phyloP scores from a whole-genome alignment of 805 yeast genomes.

The Candida manassasensis region DNA sequence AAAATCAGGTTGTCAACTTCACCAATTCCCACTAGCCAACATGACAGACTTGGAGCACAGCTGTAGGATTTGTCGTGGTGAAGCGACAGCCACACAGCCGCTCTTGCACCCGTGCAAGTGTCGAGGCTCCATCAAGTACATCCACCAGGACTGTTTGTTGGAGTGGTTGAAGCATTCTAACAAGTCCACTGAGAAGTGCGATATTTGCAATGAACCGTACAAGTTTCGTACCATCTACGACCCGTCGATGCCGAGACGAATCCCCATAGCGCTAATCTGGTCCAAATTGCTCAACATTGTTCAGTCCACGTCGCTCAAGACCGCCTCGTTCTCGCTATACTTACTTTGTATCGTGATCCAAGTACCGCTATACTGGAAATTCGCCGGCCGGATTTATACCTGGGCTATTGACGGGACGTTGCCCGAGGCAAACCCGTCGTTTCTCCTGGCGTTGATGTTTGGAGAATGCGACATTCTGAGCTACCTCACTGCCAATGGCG shows the following conservation, averaged over 20 bases:
- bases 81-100: constrained; percentile 73
- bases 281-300: constrained; percentile 26
- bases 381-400: constrained; percentile 49
- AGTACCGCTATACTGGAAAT: constrained; percentile 55
- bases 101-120: constrained; percentile 90
- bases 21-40: too few relatives aligned
- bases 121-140: constrained; percentile 86
- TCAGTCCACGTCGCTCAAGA: constrained; percentile 12
- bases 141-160: constrained; percentile 85
- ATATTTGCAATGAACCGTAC: constrained; percentile 78
- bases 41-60: constrained; percentile 37
- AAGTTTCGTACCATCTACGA: constrained; percentile 62
- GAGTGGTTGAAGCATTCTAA: constrained; percentile 80
- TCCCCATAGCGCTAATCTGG: constrained; percentile 52
- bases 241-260: constrained; percentile 56
- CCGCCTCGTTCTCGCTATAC: constrained; percentile 27
- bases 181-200: constrained; percentile 63
- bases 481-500: background rate
- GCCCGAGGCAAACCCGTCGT: constrained; percentile 28
- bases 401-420: constrained; percentile 48
- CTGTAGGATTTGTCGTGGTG: constrained; percentile 94
- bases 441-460: constrained; percentile 32
- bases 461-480: constrained; percentile 25
- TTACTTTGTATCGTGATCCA: constrained; percentile 43
- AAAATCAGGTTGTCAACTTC: too few relatives aligned